Evolutionary conservation across 2,329 filamentous ascomycete genomes (phyloP).

Genomic region (Fusarium sulawesiense): DNA sequence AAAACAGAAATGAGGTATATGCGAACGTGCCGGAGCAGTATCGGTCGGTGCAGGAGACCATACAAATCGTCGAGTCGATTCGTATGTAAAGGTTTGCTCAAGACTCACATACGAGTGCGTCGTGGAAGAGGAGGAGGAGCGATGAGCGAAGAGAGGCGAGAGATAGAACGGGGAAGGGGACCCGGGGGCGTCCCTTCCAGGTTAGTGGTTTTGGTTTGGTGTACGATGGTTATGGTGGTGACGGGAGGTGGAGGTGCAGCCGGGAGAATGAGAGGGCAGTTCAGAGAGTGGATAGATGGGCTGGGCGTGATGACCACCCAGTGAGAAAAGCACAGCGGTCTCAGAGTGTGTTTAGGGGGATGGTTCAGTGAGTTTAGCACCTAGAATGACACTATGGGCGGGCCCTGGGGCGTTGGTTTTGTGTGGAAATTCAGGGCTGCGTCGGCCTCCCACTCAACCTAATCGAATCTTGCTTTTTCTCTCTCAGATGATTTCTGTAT

Average conservation of each 20-base stretch:
- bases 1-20: constrained; percentile 19
- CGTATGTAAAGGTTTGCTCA: constrained; percentile 24
- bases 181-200: constrained; percentile 29
- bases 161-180: constrained; percentile 38
- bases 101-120: constrained; percentile 9
- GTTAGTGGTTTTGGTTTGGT: constrained; percentile 36
- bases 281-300: constrained; percentile 3
- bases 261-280: constrained; percentile 7
- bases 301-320: constrained; percentile 9
- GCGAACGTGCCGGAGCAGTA: constrained; percentile 23
- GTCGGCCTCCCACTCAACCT: background rate
- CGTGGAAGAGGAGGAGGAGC: constrained; percentile 35
- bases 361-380: constrained; percentile 15
- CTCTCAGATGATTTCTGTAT: background rate
- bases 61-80: constrained; percentile 32
- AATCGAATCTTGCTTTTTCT: constrained; percentile 15
- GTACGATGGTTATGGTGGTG: constrained; percentile 37
- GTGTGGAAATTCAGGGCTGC: background rate
- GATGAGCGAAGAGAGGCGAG: constrained; percentile 40
- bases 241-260: constrained; percentile 16
- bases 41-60: constrained; percentile 36
- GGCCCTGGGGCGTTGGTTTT: background rate
- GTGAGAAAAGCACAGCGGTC: constrained; percentile 17
- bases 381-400: constrained; percentile 24
- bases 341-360: constrained; percentile 15